phyloP scores from a whole-genome alignment of 129 eudicot genomes.

The Pittosporum tobira region DNA sequence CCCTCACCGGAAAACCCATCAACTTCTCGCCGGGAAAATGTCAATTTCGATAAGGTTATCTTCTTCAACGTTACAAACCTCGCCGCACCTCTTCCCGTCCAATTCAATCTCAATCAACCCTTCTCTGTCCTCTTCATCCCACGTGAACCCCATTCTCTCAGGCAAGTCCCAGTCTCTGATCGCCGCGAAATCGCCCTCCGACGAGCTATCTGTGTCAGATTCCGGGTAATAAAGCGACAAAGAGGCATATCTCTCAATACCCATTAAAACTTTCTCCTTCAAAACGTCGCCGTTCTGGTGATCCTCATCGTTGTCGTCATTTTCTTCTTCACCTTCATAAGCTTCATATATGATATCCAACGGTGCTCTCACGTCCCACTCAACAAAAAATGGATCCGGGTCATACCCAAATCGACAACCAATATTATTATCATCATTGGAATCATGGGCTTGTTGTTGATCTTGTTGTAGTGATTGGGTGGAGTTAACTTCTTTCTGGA shows the following conservation, averaged over 20 bases:
- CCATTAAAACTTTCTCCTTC: no score
- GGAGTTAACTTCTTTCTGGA: neutral
- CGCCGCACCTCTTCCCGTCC: conserved; percentile 32
- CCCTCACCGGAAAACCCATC: conserved; percentile 21
- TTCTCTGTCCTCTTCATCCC: conserved; percentile 55
- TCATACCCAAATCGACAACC: conserved; percentile 8
- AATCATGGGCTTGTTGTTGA: neutral
- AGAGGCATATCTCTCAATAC: conserved; percentile 41
- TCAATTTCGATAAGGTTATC: conserved; percentile 83
- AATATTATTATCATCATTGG: neutral
- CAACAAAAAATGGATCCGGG: conserved; percentile 26
- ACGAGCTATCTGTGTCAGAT: conserved; percentile 51
- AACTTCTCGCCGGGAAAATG: conserved; percentile 26
- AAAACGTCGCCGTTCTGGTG: no score
- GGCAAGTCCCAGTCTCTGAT: conserved; percentile 33
- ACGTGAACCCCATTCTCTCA: conserved; percentile 31
- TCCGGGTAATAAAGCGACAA: conserved; percentile 67
- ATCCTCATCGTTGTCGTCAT: conserved; percentile 12
- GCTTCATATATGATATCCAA: conserved; percentile 83
- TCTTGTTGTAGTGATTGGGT: neutral
- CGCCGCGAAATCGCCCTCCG: conserved; percentile 42
- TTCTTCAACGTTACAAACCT: conserved; percentile 45
- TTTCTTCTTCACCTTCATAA: conserved; percentile 57
- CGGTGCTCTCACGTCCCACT: conserved; percentile 83
- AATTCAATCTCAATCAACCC: conserved; percentile 75